Conservation (phyloP, 2,329 filamentous ascomycete species). For the Cercospora sp. region DNA sequence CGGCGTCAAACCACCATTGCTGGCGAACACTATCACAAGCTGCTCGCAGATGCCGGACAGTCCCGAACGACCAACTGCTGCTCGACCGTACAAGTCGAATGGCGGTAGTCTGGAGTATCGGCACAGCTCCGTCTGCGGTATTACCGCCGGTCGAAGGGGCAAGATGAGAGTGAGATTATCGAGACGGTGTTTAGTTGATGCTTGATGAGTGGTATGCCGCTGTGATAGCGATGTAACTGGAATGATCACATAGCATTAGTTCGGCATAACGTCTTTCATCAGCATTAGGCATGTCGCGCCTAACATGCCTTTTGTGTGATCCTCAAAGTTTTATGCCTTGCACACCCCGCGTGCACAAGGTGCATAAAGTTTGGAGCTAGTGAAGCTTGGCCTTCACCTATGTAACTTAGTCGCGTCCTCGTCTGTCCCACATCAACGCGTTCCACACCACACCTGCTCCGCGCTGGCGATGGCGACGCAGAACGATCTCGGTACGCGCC, state of each 20-base stretch:
- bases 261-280: neutral
- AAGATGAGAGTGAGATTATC: neutral
- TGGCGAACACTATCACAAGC: neutral
- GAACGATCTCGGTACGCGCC: conserved; percentile 18
- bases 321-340: neutral
- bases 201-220: neutral
- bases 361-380: neutral
- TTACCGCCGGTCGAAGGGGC: neutral
- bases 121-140: neutral
- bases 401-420: neutral
- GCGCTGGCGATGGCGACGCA: conserved; percentile 25
- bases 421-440: conserved; percentile 11
- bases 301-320: neutral
- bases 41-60: neutral
- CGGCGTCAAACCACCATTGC: neutral
- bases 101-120: neutral
- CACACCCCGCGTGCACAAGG: neutral
- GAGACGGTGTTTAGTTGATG: neutral
- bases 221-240: neutral
- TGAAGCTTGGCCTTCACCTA: neutral
- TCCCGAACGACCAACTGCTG: neutral
- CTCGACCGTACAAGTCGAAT: neutral
- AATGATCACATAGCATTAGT: neutral
- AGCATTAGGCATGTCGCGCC: neutral
- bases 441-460: neutral